These are phyloP conservation scores for Cicer pinnatifidum DNA, from an alignment of 306 rosid species.

Conservation along the genomic window DNA sequence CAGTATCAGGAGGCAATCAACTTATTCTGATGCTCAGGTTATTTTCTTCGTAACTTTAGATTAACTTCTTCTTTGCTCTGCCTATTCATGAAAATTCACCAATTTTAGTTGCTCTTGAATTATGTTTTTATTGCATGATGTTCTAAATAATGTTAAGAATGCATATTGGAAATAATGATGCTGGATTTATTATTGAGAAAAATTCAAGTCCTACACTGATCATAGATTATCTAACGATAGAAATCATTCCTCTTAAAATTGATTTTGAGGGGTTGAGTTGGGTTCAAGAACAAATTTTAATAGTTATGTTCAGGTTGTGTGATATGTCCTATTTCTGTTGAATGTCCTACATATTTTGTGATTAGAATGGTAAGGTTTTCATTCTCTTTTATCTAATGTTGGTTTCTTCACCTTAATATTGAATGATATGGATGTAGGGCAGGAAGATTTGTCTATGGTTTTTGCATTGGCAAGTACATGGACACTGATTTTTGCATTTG, in stretches of 20 bases:
- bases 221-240: background rate
- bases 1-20: slow-evolving; percentile 89
- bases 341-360: slow-evolving; percentile 27
- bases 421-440: slow-evolving; percentile 97
- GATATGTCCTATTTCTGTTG: background rate
- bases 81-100: background rate
- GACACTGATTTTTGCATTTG: slow-evolving; percentile 69
- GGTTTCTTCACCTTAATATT: slow-evolving; percentile 60
- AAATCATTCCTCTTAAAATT: background rate
- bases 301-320: background rate
- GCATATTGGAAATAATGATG: background rate
- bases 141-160: background rate
- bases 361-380: slow-evolving; percentile 35
- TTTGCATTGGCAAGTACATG: slow-evolving; percentile 81
- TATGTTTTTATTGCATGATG: background rate
- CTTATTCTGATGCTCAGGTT: slow-evolving; percentile 91
- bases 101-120: background rate
- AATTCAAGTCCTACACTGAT: background rate
- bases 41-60: slow-evolving; percentile 44
- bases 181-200: background rate
- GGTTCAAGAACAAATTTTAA: background rate
- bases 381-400: background rate
- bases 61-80: background rate
- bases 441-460: slow-evolving; percentile 93
- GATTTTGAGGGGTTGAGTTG: background rate